These are phyloP conservation scores for Mortierella sp. DNA, from an alignment of 371 early-diverging fungal genomes.

Conservation along the genomic window DNA sequence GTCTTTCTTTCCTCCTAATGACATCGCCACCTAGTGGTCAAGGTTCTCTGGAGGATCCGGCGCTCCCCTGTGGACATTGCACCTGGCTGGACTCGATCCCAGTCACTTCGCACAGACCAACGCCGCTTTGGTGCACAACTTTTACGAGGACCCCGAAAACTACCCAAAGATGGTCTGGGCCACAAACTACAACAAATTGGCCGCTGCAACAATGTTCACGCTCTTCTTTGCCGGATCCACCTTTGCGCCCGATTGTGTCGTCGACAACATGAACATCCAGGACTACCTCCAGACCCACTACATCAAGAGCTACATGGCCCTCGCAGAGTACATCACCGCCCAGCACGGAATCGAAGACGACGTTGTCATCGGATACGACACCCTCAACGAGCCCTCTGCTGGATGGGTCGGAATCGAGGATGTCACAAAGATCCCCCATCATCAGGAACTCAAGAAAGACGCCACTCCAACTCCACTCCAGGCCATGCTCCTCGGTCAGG, in stretches of 20 bases:
- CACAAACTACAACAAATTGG: slow-evolving; percentile 87
- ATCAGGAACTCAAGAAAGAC: slow-evolving; percentile 70
- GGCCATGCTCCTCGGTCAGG: slow-evolving; percentile 74
- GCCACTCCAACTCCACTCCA: slow-evolving; percentile 74
- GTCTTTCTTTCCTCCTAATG: background rate
- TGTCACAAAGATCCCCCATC: slow-evolving; percentile 63
- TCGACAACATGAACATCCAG: slow-evolving; percentile 69
- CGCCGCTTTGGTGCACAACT: slow-evolving; percentile 83
- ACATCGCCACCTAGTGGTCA: slow-evolving; percentile 68
- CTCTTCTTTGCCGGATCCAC: slow-evolving; percentile 84
- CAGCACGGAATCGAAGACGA: slow-evolving; percentile 63
- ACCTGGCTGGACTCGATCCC: slow-evolving; percentile 80
- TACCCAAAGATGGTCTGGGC: slow-evolving; percentile 91
- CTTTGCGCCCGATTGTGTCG: slow-evolving; percentile 78
- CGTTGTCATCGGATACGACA: slow-evolving; percentile 80
- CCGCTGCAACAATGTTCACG: slow-evolving; percentile 88
- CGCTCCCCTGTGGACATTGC: slow-evolving; percentile 89
- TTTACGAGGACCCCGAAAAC: slow-evolving; percentile 67
- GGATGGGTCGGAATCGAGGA: slow-evolving; percentile 72
- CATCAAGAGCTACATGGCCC: slow-evolving; percentile 63
- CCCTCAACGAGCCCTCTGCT: slow-evolving; percentile 81
- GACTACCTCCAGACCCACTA: slow-evolving; percentile 81
- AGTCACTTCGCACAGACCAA: slow-evolving; percentile 70
- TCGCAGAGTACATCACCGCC: slow-evolving; percentile 62
- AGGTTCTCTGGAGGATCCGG: slow-evolving; percentile 87